Conservation (phyloP, 2,329 filamentous ascomycete species). For the Pseudogymnoascus sp. region DNA sequence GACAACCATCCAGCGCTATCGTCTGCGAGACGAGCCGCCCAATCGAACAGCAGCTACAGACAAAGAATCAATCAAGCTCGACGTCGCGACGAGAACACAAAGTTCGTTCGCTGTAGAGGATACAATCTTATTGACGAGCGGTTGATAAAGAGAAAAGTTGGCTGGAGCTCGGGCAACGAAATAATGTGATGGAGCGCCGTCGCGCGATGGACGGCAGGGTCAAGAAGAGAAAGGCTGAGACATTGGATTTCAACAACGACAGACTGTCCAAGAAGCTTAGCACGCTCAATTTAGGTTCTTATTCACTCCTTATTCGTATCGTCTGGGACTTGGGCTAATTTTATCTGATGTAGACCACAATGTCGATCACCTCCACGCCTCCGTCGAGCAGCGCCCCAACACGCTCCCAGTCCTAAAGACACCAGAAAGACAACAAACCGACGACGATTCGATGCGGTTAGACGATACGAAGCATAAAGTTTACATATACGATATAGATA, state of each 20-base stretch:
- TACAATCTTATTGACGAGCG: slow-evolving; percentile 7
- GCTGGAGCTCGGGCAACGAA: slow-evolving; percentile 4
- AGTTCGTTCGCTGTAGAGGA: slow-evolving; percentile 4
- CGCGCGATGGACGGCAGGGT: slow-evolving; percentile 24
- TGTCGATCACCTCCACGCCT: slow-evolving; percentile 58
- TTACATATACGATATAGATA: slow-evolving; percentile 85
- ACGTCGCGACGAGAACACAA: slow-evolving; percentile 8
- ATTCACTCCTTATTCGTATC: slow-evolving; percentile 12
- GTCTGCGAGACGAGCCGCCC: slow-evolving; percentile 7
- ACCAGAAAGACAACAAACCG: slow-evolving; percentile 17
- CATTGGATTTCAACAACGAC: slow-evolving; percentile 58
- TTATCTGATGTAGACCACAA: slow-evolving; percentile 43
- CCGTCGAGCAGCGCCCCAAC: slow-evolving; percentile 44
- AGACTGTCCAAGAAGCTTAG: slow-evolving; percentile 79
- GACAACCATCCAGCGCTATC: slow-evolving; percentile 9
- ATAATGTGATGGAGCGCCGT: slow-evolving; percentile 23
- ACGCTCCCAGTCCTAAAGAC: slow-evolving; percentile 1
- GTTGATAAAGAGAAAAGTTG: slow-evolving; percentile 9
- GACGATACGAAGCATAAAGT: slow-evolving; percentile 80
- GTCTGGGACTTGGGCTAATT: slow-evolving; percentile 6
- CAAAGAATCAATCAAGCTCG: slow-evolving; percentile 3
- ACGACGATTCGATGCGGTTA: slow-evolving; percentile 66
- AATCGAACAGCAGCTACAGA: slow-evolving; percentile 8
- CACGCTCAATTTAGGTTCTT: slow-evolving; percentile 69
- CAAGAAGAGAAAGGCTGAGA: slow-evolving; percentile 52